A percentile compares a stretch with the other conserved stretches of the same genome.
Conservation (phyloP, 2,329 filamentous ascomycete species). For the Ascochyta lentis region DNA sequence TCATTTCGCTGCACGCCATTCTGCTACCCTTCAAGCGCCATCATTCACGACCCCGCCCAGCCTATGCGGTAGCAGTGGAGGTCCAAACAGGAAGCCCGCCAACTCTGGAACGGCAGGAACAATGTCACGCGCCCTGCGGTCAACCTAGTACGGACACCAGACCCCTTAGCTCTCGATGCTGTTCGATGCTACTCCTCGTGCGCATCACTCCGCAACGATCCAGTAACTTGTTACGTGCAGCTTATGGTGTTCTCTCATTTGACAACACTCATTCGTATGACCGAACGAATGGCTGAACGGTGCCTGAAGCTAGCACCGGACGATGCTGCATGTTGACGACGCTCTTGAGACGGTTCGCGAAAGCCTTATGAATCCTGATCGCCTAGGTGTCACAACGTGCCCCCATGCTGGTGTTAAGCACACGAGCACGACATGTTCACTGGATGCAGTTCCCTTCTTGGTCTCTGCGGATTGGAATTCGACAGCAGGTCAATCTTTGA, state of each 20-base stretch:
- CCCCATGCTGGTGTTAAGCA: conserved; percentile 26
- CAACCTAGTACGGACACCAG: conserved; percentile 32
- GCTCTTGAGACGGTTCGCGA: conserved; percentile 17
- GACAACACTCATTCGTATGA: conserved; percentile 18
- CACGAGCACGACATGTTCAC: conserved; percentile 31
- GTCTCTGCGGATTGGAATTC: conserved; percentile 23
- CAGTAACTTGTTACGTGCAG: conserved; percentile 28
- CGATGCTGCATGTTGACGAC: conserved; percentile 19
- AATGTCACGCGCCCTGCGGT: conserved; percentile 42
- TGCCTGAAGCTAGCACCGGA: conserved; percentile 37
- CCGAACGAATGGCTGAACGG: conserved; percentile 23
- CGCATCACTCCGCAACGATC: conserved; percentile 17
- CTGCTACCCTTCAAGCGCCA: conserved; percentile 46
- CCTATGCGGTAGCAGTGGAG: conserved; percentile 27
- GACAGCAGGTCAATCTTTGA: conserved; percentile 23
- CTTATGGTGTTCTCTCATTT: conserved; percentile 25
- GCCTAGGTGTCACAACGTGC: conserved; percentile 24
- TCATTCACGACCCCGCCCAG: conserved; percentile 33
- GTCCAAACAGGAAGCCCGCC: conserved; percentile 25
- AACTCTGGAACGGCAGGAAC: conserved; percentile 15
- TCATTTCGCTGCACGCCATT: conserved; percentile 47
- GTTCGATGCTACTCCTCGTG: conserved; percentile 9
- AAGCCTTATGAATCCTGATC: conserved; percentile 13
- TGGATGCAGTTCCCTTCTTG: conserved; percentile 21
- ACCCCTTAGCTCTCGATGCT: conserved; percentile 25